Conservation (phyloP, 2,329 filamentous ascomycete species). For the Trichothecium sympodiale region DNA sequence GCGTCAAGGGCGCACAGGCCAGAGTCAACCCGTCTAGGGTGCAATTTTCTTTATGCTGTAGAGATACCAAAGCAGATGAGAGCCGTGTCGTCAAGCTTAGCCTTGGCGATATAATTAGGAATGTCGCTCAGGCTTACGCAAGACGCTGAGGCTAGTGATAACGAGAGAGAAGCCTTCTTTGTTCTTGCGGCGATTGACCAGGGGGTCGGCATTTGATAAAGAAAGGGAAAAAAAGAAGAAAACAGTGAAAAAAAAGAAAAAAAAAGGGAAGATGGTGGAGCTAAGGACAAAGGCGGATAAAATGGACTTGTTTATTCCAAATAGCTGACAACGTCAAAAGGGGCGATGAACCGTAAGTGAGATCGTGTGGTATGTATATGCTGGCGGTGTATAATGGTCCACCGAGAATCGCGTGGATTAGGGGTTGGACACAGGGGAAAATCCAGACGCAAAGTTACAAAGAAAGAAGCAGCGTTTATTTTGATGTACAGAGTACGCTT, state of each 20-base stretch:
- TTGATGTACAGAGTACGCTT: too few species aligned
- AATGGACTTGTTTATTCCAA: too few species aligned
- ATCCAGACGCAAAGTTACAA: too few species aligned
- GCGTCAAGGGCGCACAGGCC: neutral
- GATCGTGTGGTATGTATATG: too few species aligned
- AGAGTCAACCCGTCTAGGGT: neutral
- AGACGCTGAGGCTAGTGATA: neutral
- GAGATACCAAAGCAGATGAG: conserved; percentile 5
- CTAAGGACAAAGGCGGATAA: neutral
- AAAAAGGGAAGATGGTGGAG: neutral
- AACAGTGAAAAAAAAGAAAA: neutral
- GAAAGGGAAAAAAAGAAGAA: neutral
- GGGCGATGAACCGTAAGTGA: too few species aligned
- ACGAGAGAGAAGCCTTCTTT: neutral
- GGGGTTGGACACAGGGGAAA: too few species aligned
- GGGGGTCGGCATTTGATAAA: neutral
- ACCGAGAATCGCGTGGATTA: too few species aligned
- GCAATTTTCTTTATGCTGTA: conserved; percentile 4
- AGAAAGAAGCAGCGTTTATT: too few species aligned
- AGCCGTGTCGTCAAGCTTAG: neutral
- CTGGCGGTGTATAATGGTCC: too few species aligned
- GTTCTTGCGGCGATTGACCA: neutral
- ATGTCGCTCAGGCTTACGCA: neutral
- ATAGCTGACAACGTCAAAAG: too few species aligned
- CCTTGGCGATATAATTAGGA: neutral